Evolutionary conservation across 2,329 filamentous ascomycete species (phyloP).

Genomic region (Neopestalotiopsis clavispora): DNA sequence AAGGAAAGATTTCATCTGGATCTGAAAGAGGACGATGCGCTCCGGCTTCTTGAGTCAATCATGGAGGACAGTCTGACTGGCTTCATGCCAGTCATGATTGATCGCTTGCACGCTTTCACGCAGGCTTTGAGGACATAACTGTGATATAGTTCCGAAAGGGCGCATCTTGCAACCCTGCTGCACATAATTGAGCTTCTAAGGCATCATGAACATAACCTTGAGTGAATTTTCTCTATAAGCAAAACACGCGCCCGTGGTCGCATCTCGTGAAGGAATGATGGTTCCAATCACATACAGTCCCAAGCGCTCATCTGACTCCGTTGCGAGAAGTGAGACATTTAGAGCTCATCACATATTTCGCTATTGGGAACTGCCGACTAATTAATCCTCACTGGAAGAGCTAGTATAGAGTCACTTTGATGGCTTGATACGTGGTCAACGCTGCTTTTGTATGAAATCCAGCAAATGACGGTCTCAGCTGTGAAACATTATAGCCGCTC

Average conservation of each 20-base stretch:
- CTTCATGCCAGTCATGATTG: slow-evolving; percentile 91
- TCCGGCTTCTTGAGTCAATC: slow-evolving; percentile 83
- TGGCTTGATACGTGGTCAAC: background rate
- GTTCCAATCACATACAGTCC: too few species aligned
- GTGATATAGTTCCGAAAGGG: background rate
- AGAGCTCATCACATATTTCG: background rate
- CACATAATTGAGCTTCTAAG: too few species aligned
- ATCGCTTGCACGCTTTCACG: slow-evolving; percentile 90
- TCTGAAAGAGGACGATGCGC: slow-evolving; percentile 89
- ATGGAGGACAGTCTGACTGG: slow-evolving; percentile 92
- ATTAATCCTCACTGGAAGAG: background rate
- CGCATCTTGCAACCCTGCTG: too few species aligned
- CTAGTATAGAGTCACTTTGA: background rate
- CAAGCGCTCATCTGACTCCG: too few species aligned
- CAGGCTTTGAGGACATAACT: slow-evolving; percentile 82
- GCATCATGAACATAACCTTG: too few species aligned
- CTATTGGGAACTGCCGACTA: background rate
- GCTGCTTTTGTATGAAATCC: background rate
- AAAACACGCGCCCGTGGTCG: too few species aligned
- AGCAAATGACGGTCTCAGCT: background rate
- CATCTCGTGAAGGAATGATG: too few species aligned
- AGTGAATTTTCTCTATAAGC: too few species aligned
- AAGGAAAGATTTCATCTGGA: slow-evolving; percentile 93
- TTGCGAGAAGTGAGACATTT: background rate
- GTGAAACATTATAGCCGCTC: background rate